These are phyloP conservation scores for Cordia subcordata DNA, from an alignment of 257 asterid species.

Conservation along the genomic window DNA sequence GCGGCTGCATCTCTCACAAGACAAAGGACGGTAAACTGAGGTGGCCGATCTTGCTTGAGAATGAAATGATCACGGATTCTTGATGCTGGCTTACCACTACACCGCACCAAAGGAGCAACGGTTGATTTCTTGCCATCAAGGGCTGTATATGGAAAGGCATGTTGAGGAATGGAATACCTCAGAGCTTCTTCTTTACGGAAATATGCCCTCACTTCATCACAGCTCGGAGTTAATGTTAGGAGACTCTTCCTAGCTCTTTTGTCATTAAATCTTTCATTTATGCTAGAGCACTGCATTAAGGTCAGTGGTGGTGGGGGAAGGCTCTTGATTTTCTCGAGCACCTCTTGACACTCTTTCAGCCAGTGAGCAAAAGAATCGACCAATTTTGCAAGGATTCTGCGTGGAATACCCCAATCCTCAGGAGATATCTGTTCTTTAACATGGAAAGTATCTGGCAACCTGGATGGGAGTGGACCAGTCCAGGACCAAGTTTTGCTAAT, in stretches of 20 bases:
- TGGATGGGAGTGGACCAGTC: slow-evolving; percentile 19
- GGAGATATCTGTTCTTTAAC: slow-evolving; percentile 1
- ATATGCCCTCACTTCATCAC: slow-evolving; percentile 17
- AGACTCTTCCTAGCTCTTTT: neutral
- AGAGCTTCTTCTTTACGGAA: slow-evolving; percentile 27
- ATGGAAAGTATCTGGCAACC: neutral
- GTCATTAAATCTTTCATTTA: slow-evolving; percentile 7
- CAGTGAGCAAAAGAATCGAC: slow-evolving; percentile 9
- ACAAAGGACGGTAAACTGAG: slow-evolving; percentile 23
- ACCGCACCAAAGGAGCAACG: slow-evolving; percentile 20
- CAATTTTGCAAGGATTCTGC: slow-evolving; percentile 5
- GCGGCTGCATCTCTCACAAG: slow-evolving; percentile 34
- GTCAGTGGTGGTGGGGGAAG: slow-evolving; percentile 21
- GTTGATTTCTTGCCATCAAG: slow-evolving; percentile 22
- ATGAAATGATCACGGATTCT: slow-evolving; percentile 19
- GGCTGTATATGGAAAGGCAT: slow-evolving; percentile 16
- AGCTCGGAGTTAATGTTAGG: slow-evolving; percentile 11
- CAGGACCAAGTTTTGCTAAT: slow-evolving; percentile 19
- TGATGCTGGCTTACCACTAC: slow-evolving; percentile 6
- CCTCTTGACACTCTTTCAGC: slow-evolving; percentile 5
- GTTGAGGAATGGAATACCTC: slow-evolving; percentile 21
- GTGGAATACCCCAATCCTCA: slow-evolving; percentile 20
- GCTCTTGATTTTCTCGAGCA: slow-evolving; percentile 5
- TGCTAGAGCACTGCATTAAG: neutral
- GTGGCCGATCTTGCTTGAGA: slow-evolving; percentile 22